Conservation (phyloP, 306 rosid genomes). For the Fagus crenata region DNA sequence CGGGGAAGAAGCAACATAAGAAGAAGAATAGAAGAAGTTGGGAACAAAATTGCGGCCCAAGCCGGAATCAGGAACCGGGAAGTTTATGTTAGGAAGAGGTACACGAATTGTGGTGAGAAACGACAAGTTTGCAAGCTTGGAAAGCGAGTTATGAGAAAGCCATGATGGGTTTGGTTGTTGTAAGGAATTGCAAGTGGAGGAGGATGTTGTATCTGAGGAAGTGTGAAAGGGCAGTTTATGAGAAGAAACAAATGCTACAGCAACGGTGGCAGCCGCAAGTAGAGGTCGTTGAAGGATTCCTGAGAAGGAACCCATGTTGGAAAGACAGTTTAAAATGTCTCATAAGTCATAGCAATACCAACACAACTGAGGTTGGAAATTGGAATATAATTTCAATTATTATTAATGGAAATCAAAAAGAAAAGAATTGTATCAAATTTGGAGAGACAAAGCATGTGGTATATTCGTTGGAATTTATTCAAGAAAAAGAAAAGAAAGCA, state of each 20-base stretch:
- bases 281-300: slow-evolving; percentile 86
- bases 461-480: too few relatives aligned
- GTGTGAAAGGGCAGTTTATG: slow-evolving; percentile 51
- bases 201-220: slow-evolving; percentile 23
- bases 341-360: not conserved
- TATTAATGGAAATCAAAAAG: too few relatives aligned
- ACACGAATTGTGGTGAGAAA: slow-evolving; percentile 55
- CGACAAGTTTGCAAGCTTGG: slow-evolving; percentile 58
- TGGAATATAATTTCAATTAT: too few relatives aligned
- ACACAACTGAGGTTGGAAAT: too few relatives aligned
- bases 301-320: slow-evolving; percentile 67
- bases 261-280: slow-evolving; percentile 80
- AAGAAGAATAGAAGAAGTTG: slow-evolving; percentile 33
- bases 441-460: too few relatives aligned
- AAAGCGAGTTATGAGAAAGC: slow-evolving; percentile 56
- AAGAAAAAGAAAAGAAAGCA: too few relatives aligned
- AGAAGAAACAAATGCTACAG: slow-evolving; percentile 68
- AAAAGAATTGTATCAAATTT: too few relatives aligned
- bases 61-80: slow-evolving; percentile 41
- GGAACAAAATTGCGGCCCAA: slow-evolving; percentile 30
- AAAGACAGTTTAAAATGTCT: slow-evolving; percentile 31
- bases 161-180: slow-evolving; percentile 41
- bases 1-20: slow-evolving; percentile 44
- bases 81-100: slow-evolving; percentile 56
- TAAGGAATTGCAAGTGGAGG: slow-evolving; percentile 25